These are phyloP conservation scores for Phytophthora sojae DNA, from an alignment of 352 stramenopile species.

Conservation along the genomic window DNA sequence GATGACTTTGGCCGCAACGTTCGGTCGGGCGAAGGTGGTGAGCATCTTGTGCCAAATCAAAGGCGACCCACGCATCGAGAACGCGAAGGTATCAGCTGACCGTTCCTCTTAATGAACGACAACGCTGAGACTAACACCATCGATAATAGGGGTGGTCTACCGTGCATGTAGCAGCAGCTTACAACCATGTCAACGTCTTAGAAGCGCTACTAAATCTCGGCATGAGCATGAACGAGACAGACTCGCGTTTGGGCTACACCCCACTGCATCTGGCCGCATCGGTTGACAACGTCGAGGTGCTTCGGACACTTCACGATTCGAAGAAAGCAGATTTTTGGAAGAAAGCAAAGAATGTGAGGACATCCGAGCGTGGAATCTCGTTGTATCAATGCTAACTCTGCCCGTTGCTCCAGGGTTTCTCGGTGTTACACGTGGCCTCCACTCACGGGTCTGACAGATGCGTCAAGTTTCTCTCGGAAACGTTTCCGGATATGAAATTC, in stretches of 20 bases:
- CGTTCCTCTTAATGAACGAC: neutral
- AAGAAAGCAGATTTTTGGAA: slow-evolving; percentile 59
- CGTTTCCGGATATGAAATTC: slow-evolving; percentile 50
- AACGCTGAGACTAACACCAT: neutral
- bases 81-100: slow-evolving; percentile 54
- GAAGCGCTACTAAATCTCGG: slow-evolving; percentile 52
- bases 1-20: slow-evolving; percentile 66
- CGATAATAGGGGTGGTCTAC: slow-evolving; percentile 58
- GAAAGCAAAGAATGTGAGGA: slow-evolving; percentile 53
- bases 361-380: too few relatives aligned
- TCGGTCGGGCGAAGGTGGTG: slow-evolving; percentile 55
- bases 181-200: slow-evolving; percentile 60
- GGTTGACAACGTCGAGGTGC: slow-evolving; percentile 62
- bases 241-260: slow-evolving; percentile 63
- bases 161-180: slow-evolving; percentile 62
- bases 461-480: slow-evolving; percentile 49
- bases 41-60: slow-evolving; percentile 77
- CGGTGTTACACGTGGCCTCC: slow-evolving; percentile 64
- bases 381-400: neutral
- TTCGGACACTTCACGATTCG: slow-evolving; percentile 47
- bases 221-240: slow-evolving; percentile 52
- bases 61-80: slow-evolving; percentile 60
- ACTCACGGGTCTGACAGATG: slow-evolving; percentile 55
- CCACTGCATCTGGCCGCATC: slow-evolving; percentile 65
- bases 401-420: slow-evolving; percentile 48